These are phyloP conservation scores for Alternaria gaisen DNA, from an alignment of 2,329 filamentous ascomycete species.

Conservation along the genomic window DNA sequence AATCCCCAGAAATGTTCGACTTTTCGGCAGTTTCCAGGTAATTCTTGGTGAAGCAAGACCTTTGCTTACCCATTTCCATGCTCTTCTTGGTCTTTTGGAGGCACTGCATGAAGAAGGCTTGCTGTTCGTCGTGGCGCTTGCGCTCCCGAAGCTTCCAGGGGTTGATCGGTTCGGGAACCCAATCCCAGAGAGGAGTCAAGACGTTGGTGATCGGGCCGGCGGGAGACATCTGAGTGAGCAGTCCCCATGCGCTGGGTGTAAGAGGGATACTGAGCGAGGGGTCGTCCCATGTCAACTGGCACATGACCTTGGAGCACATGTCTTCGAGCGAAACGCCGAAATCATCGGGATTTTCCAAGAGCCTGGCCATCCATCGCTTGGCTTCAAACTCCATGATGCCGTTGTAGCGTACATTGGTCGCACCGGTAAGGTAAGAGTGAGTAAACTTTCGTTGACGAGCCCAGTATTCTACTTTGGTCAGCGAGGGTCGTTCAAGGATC, in stretches of 20 bases:
- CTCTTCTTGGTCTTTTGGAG: conserved; percentile 49
- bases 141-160: conserved; percentile 64
- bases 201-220: conserved; percentile 67
- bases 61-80: conserved; percentile 45
- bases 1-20: conserved; percentile 49
- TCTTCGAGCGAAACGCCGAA: conserved; percentile 63
- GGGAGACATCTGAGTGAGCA: conserved; percentile 66
- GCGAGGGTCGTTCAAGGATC: background rate
- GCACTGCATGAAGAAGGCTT: conserved; percentile 63
- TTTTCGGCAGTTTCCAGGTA: conserved; percentile 53
- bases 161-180: conserved; percentile 58
- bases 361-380: conserved; percentile 62
- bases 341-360: conserved; percentile 61
- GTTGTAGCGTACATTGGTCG: conserved; percentile 56
- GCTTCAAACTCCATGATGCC: conserved; percentile 63
- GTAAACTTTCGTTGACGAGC: conserved; percentile 63
- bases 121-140: conserved; percentile 63
- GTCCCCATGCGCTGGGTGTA: conserved; percentile 63
- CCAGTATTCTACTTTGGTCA: conserved; percentile 58
- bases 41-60: conserved; percentile 44
- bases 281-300: conserved; percentile 64
- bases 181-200: conserved; percentile 63
- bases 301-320: conserved; percentile 67
- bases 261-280: conserved; percentile 58
- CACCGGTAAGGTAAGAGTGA: conserved; percentile 61